Evolutionary conservation across 495 filamentous ascomycete genomes (phyloP).

Genomic region (Staphylotrichum longicolle): DNA sequence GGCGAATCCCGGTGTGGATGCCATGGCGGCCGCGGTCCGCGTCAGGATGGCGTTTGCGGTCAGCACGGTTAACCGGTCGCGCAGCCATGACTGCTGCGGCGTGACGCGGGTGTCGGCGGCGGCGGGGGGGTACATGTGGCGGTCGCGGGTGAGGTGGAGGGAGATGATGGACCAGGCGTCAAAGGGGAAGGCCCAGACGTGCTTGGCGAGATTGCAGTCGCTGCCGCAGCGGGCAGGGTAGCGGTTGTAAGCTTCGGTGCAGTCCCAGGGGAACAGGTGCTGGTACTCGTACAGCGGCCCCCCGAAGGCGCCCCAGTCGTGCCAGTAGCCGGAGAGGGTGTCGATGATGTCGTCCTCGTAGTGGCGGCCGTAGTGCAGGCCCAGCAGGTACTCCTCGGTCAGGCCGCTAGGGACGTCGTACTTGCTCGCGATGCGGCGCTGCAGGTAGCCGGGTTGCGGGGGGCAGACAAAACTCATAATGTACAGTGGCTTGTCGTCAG

Average conservation of each 20-base stretch:
- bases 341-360: conserved; percentile 45
- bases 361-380: conserved; percentile 28
- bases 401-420: conserved; percentile 41
- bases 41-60: conserved; percentile 32
- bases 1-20: conserved; percentile 26
- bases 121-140: conserved; percentile 28
- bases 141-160: conserved; percentile 36
- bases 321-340: conserved; percentile 44
- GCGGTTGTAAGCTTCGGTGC: conserved; percentile 43
- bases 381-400: conserved; percentile 46
- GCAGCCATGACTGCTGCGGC: conserved; percentile 24
- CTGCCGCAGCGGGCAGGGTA: conserved; percentile 35
- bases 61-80: conserved; percentile 38
- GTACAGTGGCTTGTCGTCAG: conserved; percentile 29
- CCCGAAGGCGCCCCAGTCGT: conserved; percentile 46
- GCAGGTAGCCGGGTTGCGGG: conserved; percentile 3
- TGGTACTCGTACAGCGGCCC: conserved; percentile 37
- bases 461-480: conserved; percentile 43
- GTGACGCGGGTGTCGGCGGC: neutral
- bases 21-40: conserved; percentile 38
- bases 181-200: conserved; percentile 48
- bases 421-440: conserved; percentile 26
- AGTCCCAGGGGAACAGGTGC: conserved; percentile 48
- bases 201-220: conserved; percentile 43
- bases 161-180: conserved; percentile 44